Percentiles rank a stretch among this genome's conserved stretches.
Conservation (phyloP, 2,329 filamentous ascomycete genomes). For the Cytospora leucostoma region DNA sequence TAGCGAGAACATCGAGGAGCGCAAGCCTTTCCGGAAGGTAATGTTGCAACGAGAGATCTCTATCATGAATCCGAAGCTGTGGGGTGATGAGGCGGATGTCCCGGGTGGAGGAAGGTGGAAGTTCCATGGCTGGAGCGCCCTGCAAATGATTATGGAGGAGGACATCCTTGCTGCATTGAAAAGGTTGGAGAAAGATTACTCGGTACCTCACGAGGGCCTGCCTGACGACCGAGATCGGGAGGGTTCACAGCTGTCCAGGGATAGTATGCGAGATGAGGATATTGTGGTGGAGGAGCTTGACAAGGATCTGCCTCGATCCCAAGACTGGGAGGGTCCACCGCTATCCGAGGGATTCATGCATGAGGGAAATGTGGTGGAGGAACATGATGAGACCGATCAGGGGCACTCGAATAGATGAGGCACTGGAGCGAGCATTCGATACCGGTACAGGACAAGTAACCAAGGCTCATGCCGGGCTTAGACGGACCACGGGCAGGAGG, state of each 20-base stretch:
- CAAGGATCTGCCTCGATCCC: not conserved
- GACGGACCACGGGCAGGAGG: not conserved
- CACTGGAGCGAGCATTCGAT: too few relatives aligned
- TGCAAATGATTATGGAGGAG: constrained; percentile 17
- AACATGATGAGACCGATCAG: not conserved
- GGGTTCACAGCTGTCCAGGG: not conserved
- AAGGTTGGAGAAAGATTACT: not conserved
- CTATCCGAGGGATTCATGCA: not conserved
- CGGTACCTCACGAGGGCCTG: not conserved
- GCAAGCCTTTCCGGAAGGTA: not conserved
- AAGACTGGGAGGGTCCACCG: not conserved
- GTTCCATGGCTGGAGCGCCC: not conserved
- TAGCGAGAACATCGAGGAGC: not conserved
- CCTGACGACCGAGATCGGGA: not conserved
- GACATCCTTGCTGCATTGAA: constrained; percentile 15
- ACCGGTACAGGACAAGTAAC: not conserved
- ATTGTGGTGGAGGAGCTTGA: not conserved
- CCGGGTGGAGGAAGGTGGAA: not conserved
- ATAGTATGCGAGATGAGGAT: not conserved
- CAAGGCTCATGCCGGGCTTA: not conserved
- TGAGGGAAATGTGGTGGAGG: not conserved
- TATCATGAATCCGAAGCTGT: constrained; percentile 21
- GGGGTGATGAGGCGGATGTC: constrained; percentile 2
- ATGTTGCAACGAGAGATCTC: not conserved
- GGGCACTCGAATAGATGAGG: not conserved